phyloP scores from a whole-genome alignment of 164 flowering plant genomes.

The Vitis labrusca region DNA sequence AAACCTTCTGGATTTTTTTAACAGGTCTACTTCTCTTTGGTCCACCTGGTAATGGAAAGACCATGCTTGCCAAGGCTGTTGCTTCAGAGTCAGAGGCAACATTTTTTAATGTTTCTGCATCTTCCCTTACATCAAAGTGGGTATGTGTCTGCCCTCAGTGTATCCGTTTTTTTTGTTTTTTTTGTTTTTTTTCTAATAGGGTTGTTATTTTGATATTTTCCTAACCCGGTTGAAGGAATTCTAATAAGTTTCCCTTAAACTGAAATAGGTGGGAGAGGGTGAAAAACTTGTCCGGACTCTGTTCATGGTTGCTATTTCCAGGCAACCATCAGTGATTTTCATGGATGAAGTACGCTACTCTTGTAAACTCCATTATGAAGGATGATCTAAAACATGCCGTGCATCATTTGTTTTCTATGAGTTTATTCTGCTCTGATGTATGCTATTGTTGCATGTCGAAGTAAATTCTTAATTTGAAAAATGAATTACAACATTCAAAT shows the following conservation, averaged over 20 bases:
- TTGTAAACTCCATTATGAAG: neutral
- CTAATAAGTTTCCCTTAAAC: slow-evolving; percentile 8
- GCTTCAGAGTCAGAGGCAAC: slow-evolving; percentile 97
- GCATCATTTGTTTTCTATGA: neutral
- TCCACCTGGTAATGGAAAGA: slow-evolving; percentile 99
- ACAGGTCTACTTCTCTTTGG: slow-evolving; percentile 97
- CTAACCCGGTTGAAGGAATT: neutral
- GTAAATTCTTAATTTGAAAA: neutral
- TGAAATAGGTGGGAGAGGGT: slow-evolving; percentile 88
- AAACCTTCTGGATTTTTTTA: slow-evolving; percentile 8
- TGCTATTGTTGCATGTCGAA: neutral
- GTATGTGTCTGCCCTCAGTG: slow-evolving; percentile 41
- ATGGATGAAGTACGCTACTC: slow-evolving; percentile 79
- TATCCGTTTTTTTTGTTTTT: neutral
- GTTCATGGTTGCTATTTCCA: slow-evolving; percentile 86
- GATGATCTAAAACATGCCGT: neutral
- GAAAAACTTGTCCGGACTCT: slow-evolving; percentile 98
- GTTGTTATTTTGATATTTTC: neutral
- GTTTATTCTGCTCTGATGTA: neutral
- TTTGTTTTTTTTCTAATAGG: neutral
- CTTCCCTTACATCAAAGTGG: slow-evolving; percentile 98
- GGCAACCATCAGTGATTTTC: slow-evolving; percentile 95
- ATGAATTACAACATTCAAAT: too few species aligned
- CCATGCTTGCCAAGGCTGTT: slow-evolving; percentile 99
- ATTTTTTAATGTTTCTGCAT: slow-evolving; percentile 94